Conservation (phyloP, 148 eudicot species). For the Beta vulgaris region DNA sequence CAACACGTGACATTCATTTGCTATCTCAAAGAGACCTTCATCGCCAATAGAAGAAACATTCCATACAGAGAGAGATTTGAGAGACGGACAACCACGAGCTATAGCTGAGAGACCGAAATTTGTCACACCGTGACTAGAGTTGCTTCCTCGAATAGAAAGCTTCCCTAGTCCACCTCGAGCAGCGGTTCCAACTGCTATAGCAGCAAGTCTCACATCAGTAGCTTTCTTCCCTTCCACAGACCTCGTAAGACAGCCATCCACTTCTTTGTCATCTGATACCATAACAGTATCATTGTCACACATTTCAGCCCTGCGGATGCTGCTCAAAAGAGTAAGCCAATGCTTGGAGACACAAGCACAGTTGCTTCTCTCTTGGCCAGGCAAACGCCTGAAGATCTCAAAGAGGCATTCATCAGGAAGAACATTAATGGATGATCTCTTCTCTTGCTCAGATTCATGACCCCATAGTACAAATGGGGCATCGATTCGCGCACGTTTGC, state of each 20-base stretch:
- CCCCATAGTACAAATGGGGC: constrained; percentile 41
- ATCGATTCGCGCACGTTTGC: constrained; percentile 55
- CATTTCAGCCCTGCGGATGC: constrained; percentile 53
- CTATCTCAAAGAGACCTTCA: constrained; percentile 67
- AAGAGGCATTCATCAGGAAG: constrained; percentile 92
- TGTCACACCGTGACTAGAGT: constrained; percentile 56
- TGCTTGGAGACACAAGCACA: constrained; percentile 89
- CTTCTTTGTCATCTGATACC: constrained; percentile 34
- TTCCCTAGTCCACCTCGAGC: constrained; percentile 87
- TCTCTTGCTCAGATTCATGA: constrained; percentile 31
- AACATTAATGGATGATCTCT: constrained; percentile 47
- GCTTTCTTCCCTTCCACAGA: constrained; percentile 80
- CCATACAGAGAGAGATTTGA: constrained; percentile 68
- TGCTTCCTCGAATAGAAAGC: constrained; percentile 72
- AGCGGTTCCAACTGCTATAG: constrained; percentile 80
- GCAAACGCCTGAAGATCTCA: constrained; percentile 80
- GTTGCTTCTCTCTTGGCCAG: constrained; percentile 63
- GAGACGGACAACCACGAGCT: constrained; percentile 79
- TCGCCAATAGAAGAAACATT: constrained; percentile 60
- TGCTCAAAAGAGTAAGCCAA: constrained; percentile 68
- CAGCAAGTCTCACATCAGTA: constrained; percentile 76
- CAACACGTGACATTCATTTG: constrained; percentile 62
- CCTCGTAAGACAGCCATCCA: constrained; percentile 74
- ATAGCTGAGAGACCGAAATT: constrained; percentile 62
- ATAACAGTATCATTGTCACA: constrained; percentile 31